A percentile compares a stretch with the other conserved stretches of the same genome.
These are phyloP conservation scores for Colletotrichum siamense DNA, from an alignment of 2,329 filamentous ascomycete species.

Conservation along the genomic window DNA sequence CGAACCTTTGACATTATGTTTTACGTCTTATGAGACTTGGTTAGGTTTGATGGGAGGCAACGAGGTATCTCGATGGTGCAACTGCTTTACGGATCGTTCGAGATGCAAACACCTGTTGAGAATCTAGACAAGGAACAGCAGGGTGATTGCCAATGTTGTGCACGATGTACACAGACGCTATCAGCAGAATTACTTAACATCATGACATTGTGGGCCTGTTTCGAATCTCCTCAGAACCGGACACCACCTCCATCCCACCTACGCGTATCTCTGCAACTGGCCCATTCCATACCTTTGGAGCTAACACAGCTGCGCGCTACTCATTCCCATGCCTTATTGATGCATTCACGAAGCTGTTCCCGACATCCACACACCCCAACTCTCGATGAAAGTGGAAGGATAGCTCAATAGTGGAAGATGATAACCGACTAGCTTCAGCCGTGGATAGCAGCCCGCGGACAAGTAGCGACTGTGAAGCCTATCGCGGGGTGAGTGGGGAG, in stretches of 20 bases:
- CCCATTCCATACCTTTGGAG: not conserved
- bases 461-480: not conserved
- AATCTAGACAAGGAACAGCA: not conserved
- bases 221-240: not conserved
- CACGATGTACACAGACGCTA: not conserved
- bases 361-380: not conserved
- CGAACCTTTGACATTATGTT: not conserved
- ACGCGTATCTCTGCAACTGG: not conserved
- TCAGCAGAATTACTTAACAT: not conserved
- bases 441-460: not conserved
- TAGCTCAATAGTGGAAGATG: not conserved
- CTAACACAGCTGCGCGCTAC: not conserved
- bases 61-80: not conserved
- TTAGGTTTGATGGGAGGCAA: not conserved
- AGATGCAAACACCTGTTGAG: not conserved
- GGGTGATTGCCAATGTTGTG: not conserved
- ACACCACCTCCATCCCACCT: not conserved
- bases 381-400: not conserved
- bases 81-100: not conserved
- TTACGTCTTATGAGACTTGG: not conserved
- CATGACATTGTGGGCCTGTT: not conserved
- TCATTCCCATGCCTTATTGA: not conserved
- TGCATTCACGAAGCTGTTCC: not conserved
- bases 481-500: not conserved
- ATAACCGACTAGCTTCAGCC: not conserved